Percentiles rank a stretch among this genome's conserved stretches.
These are phyloP conservation scores for Cyberlindnera japonica DNA, from an alignment of 805 yeast species.

Conservation along the genomic window DNA sequence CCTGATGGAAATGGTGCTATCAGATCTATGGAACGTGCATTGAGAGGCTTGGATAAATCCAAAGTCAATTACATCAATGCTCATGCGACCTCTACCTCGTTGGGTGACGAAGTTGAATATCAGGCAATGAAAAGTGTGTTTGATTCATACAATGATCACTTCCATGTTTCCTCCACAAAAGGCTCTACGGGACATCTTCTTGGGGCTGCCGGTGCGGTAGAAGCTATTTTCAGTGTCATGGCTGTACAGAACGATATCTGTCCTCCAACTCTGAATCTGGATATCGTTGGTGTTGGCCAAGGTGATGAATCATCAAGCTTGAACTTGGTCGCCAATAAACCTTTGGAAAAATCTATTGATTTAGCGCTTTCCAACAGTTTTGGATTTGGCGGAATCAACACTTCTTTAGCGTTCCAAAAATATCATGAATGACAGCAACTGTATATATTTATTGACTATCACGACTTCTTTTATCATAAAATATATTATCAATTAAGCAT, in stretches of 20 bases:
- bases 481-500: neutral
- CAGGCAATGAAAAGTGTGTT: constrained; percentile 62
- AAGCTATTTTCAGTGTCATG: constrained; percentile 73
- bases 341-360: constrained; percentile 40
- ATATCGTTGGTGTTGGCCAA: constrained; percentile 50
- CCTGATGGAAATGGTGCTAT: constrained; percentile 81
- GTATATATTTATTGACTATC: too few relatives aligned
- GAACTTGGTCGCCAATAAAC: constrained; percentile 52
- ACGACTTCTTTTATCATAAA: too few relatives aligned
- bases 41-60: constrained; percentile 42
- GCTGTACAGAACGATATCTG: constrained; percentile 53
- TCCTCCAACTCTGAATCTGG: constrained; percentile 82
- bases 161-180: constrained; percentile 76
- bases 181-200: constrained; percentile 91
- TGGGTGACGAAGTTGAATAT: constrained; percentile 90
- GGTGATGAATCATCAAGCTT: constrained; percentile 45
- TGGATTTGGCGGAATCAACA: constrained; percentile 97
- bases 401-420: constrained; percentile 57
- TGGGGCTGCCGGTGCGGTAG: constrained; percentile 97
- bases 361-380: constrained; percentile 84
- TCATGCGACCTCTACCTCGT: constrained; percentile 89
- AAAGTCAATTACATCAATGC: constrained; percentile 83
- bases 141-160: constrained; percentile 28
- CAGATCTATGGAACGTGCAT: constrained; percentile 77
- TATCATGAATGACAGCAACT: constrained; percentile 10